Percentiles rank a stretch among this genome's conserved stretches.
Conservation (phyloP, 257 asterid species). For the Solanum sparsipilum region DNA sequence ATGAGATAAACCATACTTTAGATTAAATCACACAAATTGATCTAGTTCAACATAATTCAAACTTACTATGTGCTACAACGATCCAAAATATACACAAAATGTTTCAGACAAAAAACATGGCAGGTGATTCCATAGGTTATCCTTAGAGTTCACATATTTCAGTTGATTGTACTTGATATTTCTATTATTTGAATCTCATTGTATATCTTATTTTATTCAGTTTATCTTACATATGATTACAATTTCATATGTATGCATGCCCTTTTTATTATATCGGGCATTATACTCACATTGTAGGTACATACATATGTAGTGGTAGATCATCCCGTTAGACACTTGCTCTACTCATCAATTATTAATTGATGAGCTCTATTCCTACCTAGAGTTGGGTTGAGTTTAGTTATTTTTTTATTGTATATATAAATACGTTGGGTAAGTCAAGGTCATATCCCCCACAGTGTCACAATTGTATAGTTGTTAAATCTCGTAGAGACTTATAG, state of each 20-base stretch:
- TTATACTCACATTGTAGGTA: neutral
- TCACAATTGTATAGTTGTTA: neutral
- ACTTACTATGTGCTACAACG: too few relatives aligned
- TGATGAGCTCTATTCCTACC: neutral
- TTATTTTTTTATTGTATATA: neutral
- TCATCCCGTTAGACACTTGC: neutral
- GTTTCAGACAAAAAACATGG: too few relatives aligned
- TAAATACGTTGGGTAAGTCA: neutral
- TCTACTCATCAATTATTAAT: neutral
- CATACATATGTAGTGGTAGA: neutral
- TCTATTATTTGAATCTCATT: neutral
- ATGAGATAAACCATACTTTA: too few relatives aligned
- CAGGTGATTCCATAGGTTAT: neutral
- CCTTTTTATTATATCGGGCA: neutral
- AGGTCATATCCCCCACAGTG: neutral
- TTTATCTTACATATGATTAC: neutral
- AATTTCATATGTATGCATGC: too few relatives aligned
- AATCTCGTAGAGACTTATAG: neutral
- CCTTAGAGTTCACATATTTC: neutral
- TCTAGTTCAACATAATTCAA: too few relatives aligned
- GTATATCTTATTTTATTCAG: neutral
- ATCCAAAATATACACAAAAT: too few relatives aligned
- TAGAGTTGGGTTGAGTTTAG: neutral
- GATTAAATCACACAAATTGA: too few relatives aligned
- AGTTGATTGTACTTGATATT: neutral